Percentiles rank a stretch among this genome's conserved stretches.
These are phyloP conservation scores for Dioscorea alata DNA, from an alignment of 106 monocot species.

Conservation along the genomic window DNA sequence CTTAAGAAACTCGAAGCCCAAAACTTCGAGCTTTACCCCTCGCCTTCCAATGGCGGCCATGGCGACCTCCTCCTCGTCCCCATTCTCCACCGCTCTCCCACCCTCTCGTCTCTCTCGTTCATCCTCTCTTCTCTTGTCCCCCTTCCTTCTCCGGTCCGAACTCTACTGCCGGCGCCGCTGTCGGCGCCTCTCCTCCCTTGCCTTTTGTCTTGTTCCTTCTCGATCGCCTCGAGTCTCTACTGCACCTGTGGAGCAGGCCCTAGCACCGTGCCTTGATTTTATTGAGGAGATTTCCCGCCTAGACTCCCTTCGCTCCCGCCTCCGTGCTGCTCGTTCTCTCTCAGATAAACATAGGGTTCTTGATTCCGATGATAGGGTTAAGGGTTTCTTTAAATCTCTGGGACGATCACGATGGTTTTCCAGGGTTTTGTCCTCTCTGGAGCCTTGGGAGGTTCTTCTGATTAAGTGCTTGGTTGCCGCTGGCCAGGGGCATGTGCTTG, in stretches of 20 bases:
- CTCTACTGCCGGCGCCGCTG: neutral
- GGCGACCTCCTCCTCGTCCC: conserved; percentile 5
- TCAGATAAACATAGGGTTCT: conserved; percentile 43
- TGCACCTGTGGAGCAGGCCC: conserved; percentile 43
- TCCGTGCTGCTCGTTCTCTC: conserved; percentile 24
- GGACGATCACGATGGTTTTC: conserved; percentile 2
- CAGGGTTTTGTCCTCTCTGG: conserved; percentile 22
- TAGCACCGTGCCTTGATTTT: conserved; percentile 35
- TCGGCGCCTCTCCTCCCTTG: neutral
- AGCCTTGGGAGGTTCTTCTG: conserved; percentile 37
- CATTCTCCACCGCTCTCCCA: neutral
- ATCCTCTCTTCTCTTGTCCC: conserved; percentile 1
- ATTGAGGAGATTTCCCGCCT: conserved; percentile 55
- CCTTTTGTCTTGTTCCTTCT: conserved; percentile 2
- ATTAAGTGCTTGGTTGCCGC: conserved; percentile 81
- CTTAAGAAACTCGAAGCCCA: too few relatives aligned
- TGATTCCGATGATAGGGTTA: conserved; percentile 59
- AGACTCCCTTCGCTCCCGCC: conserved; percentile 28
- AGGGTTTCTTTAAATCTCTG: conserved; percentile 26
- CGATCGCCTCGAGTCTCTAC: conserved; percentile 30
- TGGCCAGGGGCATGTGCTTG: conserved; percentile 81
- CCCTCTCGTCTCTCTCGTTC: neutral
- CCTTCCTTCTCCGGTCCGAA: neutral
- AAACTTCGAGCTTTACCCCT: too few relatives aligned
- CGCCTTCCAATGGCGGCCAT: too few relatives aligned